phyloP scores from a whole-genome alignment of 805 yeast genomes.

The Starmerella powellii region DNA sequence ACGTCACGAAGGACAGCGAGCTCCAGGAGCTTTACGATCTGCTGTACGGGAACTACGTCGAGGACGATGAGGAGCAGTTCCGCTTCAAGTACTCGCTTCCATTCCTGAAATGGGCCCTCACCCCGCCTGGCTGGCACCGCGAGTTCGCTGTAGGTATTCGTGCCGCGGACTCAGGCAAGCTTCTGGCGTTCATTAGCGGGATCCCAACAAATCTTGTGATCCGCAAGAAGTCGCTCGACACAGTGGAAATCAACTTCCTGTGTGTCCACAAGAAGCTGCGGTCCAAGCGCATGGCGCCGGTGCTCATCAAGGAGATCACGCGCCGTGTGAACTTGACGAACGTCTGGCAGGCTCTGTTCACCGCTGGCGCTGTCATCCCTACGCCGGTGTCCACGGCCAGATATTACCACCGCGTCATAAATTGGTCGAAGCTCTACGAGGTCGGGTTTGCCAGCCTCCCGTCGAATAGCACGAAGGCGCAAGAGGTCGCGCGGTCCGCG shows the following conservation, averaged over 20 bases:
- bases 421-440: conserved; percentile 80
- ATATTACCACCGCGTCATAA: conserved; percentile 84
- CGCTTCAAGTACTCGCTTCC: conserved; percentile 77
- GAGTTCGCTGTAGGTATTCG: conserved; percentile 94
- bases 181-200: conserved; percentile 88
- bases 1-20: conserved; percentile 42
- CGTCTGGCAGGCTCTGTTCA: conserved; percentile 92
- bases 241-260: conserved; percentile 80
- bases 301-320: conserved; percentile 85
- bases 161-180: conserved; percentile 58
- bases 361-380: conserved; percentile 85
- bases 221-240: conserved; percentile 35
- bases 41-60: conserved; percentile 83
- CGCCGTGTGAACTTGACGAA: conserved; percentile 73
- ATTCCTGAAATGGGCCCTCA: conserved; percentile 84
- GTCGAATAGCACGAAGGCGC: conserved; percentile 48
- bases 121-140: conserved; percentile 80
- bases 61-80: conserved; percentile 83
- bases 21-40: conserved; percentile 68
- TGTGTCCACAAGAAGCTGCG: conserved; percentile 90
- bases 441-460: conserved; percentile 85
- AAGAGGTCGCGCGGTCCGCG: conserved; percentile 51
- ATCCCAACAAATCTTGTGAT: conserved; percentile 64
- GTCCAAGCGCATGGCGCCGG: conserved; percentile 88
- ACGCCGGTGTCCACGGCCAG: conserved; percentile 83